Base-by-base conservation (phyloP, 306 rosid genomes). In the Sphenostylis stenocarpa region DNA sequence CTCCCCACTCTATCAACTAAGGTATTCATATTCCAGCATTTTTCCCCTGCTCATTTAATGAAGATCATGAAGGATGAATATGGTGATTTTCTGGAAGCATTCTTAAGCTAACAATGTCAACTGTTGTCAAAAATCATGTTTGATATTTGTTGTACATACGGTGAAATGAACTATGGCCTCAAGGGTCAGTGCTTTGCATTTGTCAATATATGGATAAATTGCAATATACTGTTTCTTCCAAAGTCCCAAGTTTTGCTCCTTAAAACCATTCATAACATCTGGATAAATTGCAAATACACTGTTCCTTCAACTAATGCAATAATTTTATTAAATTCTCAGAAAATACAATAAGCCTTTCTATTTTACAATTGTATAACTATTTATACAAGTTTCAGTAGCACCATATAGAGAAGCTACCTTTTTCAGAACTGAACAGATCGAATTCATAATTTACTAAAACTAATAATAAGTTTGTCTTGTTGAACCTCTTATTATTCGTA, bases 1-100 rank as follows among this genome's bases (percentile, higher is more conserved):
- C 91, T 82, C 62, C 92, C 94, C 20, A 90, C 94, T 76, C 84
- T 91, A 79, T 90, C 97, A 55, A 65, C 87, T 0, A 94, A 90
- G 97, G 96, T 90, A 70, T 29, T 28, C 14, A 63, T 62, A n/a
- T 44, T 12, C 55, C 70, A 23, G 48, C 14, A n/a, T 64, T 38
- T 39, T 44, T 64, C 26, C 49, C 60, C 15, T 19, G 47, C 62
- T 31, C 56, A 49, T 39, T 60, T 29, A 45, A 15, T 70, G 29
- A 76, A 41, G 33, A 69, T 31, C 33, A n/a, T 19, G 47, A 29
- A 67, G 71, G 31, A 60, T 17, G 73, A 64, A 28, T 44, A 31
- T 53, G 21, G 16, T 33, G 41, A 33, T 45, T 60, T 47, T 60
- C 31, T 33, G 49, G 48, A 69, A 11, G 41, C 38, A 20, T 33